Base-by-base conservation (phyloP, 2,329 filamentous ascomycete genomes). In the Aureobasidium lini region DNA sequence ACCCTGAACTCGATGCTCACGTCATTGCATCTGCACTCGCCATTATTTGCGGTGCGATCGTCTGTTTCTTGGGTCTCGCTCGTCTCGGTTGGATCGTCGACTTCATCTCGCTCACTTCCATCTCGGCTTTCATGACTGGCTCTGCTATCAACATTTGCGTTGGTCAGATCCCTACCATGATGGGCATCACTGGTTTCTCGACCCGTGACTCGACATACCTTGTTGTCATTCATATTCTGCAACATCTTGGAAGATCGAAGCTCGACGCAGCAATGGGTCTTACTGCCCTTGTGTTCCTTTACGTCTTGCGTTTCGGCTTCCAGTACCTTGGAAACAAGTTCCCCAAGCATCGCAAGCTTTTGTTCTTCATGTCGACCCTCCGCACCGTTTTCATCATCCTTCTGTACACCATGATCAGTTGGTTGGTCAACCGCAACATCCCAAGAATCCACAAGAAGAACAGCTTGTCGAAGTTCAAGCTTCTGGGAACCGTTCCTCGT, bases 51-150 rank as follows among this genome's bases (percentile, higher is more conserved):
- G 93, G 93, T 39, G 80, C 78, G 37, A 88, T 96, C 60, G 87
- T 96, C 39, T 79, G 87, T 52, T 83, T 85, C 62, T 82, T 97
- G 62, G 94, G 93, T 3, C 76, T 96, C 3, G 76, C 89, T 44
- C 85, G 92, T 48, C 82, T 86, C 39, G 93, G 94, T 6, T 95
- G 91, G 84, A 86, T 97, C 53, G 91, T 96, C 49, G 91, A 97
- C 65, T 83, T 96, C 68, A 96, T 97, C 67, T 89, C 94, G 1
- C 83, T 96, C 59, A 86, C 90, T 1, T 89, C 92, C 0, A 89
- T 97, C 57, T 92, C 89, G 0, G 91, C 94, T 2, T 97, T 96
- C 77, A 96, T 97, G 89, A 97, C 94, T 0, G 93, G 93, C 2
- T 96, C 93, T 5, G 91, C 93, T 57, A 82, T 99, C 72, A 95